A percentile compares a stretch with the other conserved stretches of the same genome.
Conservation (phyloP, 306 rosid species). For the Sindora glabra region DNA sequence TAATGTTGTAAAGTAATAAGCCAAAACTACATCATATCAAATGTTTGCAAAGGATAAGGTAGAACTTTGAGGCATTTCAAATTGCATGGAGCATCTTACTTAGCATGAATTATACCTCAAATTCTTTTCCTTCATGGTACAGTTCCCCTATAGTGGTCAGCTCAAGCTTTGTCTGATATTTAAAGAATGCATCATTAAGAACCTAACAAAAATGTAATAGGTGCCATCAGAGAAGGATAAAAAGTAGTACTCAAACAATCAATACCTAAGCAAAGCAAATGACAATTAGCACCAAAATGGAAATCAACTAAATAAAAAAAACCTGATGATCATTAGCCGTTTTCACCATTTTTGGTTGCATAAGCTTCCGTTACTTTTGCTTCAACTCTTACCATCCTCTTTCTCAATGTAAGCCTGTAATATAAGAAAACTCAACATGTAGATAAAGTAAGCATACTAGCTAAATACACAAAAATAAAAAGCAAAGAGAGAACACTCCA, state of each 20-base stretch:
- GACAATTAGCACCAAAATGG: not conserved
- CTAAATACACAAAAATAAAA: no score
- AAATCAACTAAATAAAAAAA: not conserved
- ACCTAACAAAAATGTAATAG: conserved; percentile 54
- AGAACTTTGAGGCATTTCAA: not conserved
- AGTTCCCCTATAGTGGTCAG: conserved; percentile 85
- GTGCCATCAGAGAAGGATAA: conserved; percentile 9
- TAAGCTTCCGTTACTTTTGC: conserved; percentile 96
- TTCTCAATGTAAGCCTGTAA: conserved; percentile 99
- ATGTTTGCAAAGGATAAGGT: not conserved
- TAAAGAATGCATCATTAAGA: conserved; percentile 98
- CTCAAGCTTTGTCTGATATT: conserved; percentile 96
- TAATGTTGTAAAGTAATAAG: not conserved
- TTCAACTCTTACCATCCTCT: conserved; percentile 95
- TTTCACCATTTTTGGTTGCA: conserved; percentile 99
- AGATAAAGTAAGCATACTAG: no score
- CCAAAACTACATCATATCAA: not conserved
- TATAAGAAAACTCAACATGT: conserved; percentile 5
- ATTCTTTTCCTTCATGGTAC: conserved; percentile 96
- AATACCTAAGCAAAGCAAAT: not conserved
- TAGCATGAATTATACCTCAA: conserved; percentile 71
- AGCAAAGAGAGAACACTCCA: no score
- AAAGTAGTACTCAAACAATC: not conserved
- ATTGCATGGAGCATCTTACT: not conserved
- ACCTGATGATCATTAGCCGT: conserved; percentile 99